Percentiles rank a stretch among this genome's conserved stretches.
Conservation (phyloP, 2,329 filamentous ascomycete genomes). For the Penicillium brasilianum region DNA sequence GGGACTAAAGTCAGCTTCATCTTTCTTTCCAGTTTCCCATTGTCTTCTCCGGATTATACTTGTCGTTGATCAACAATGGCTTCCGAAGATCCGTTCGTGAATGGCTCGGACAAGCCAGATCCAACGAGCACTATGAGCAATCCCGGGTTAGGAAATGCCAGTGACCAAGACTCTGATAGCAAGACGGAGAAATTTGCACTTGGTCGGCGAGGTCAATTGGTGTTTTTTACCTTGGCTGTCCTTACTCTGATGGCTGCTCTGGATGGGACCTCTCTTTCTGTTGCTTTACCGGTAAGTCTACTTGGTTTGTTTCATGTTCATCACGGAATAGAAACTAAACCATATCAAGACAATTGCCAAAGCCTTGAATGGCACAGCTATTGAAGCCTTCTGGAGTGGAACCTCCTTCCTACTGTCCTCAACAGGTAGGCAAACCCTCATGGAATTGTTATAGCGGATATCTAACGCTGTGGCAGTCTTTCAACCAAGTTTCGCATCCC, state of each 20-base stretch:
- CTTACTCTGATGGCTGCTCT: conserved; percentile 34
- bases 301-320: fast-evolving
- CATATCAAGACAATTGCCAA: conserved; percentile 37
- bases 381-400: conserved; percentile 57
- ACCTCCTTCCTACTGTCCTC: conserved; percentile 54
- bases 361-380: conserved; percentile 42
- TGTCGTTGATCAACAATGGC: background rate
- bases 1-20: background rate
- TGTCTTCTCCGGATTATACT: background rate
- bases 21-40: background rate
- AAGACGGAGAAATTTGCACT: conserved; percentile 27
- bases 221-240: conserved; percentile 30
- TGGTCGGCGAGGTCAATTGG: conserved; percentile 26
- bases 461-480: conserved; percentile 45
- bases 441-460: background rate
- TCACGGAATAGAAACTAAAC: conserved; percentile 2
- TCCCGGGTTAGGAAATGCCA: conserved; percentile 11
- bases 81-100: conserved; percentile 14
- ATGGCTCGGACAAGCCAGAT: conserved; percentile 16
- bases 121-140: conserved; percentile 9
- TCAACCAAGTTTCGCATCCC: conserved; percentile 55
- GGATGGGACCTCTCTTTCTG: conserved; percentile 33
- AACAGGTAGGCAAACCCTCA: conserved; percentile 25
- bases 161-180: background rate
- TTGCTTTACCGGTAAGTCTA: conserved; percentile 30